Evolutionary conservation across 257 asterid species (phyloP).

Genomic region (Salvia hispanica): DNA sequence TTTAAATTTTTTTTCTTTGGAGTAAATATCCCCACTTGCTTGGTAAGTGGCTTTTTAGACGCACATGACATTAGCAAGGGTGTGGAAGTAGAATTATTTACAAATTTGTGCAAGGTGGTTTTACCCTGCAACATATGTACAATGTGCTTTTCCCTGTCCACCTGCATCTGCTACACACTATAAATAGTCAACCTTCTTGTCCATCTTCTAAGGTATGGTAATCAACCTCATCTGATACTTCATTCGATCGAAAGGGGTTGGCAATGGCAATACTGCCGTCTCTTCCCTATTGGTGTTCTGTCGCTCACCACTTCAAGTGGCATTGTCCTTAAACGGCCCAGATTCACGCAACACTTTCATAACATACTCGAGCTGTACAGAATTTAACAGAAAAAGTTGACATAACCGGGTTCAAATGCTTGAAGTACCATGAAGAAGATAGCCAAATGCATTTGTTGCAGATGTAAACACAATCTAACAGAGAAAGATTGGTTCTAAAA

Average conservation of each 20-base stretch:
- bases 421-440: neutral
- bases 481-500: neutral
- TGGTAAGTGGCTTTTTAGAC: too few species aligned
- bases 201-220: conserved; percentile 2
- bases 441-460: neutral
- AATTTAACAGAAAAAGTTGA: neutral
- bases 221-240: conserved; percentile 10
- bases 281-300: neutral
- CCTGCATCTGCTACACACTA: conserved; percentile 14
- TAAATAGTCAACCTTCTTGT: conserved; percentile 17
- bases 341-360: conserved; percentile 71
- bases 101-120: neutral
- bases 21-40: too few species aligned
- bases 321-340: conserved; percentile 77
- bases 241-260: neutral
- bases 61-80: too few species aligned
- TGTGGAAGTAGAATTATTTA: neutral
- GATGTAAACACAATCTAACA: neutral
- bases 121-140: conserved; percentile 26
- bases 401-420: neutral
- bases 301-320: conserved; percentile 30
- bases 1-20: too few species aligned
- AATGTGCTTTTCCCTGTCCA: conserved; percentile 7
- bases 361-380: conserved; percentile 69
- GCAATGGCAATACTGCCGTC: too few species aligned